phyloP scores from a whole-genome alignment of 495 filamentous ascomycete species.

The Trichoderma asperelloides region DNA sequence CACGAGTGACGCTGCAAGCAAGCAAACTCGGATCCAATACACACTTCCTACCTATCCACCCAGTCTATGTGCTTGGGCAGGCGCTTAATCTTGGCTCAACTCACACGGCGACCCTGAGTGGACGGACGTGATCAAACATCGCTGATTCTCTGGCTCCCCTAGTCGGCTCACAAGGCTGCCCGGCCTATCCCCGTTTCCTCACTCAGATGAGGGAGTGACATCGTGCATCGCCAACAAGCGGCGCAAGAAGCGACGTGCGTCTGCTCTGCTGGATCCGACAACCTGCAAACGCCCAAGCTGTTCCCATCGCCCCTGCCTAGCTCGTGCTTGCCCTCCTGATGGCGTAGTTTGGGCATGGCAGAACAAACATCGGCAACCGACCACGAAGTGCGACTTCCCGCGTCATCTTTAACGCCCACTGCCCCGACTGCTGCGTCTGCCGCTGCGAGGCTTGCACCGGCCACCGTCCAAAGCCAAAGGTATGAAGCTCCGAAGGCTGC shows the following conservation, averaged over 20 bases:
- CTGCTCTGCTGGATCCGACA: background rate
- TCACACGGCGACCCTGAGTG: background rate
- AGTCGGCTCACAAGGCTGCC: background rate
- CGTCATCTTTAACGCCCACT: slow-evolving; percentile 20
- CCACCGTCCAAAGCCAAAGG: slow-evolving; percentile 10
- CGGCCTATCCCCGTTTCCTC: background rate
- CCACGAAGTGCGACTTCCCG: slow-evolving; percentile 36
- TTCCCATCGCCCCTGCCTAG: background rate
- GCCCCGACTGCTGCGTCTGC: slow-evolving; percentile 16
- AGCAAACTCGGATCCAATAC: too few relatives aligned
- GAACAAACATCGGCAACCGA: slow-evolving; percentile 48
- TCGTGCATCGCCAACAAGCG: slow-evolving; percentile 2
- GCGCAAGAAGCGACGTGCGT: background rate
- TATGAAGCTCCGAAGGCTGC: slow-evolving; percentile 11
- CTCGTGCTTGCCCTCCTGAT: slow-evolving; percentile 19
- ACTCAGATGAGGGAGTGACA: background rate
- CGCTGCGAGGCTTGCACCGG: slow-evolving; percentile 10
- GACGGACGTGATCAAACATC: background rate
- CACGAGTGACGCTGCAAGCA: too few relatives aligned
- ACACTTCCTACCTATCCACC: too few relatives aligned
- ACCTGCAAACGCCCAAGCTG: background rate
- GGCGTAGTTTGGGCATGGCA: slow-evolving; percentile 48
- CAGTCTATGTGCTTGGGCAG: too few relatives aligned
- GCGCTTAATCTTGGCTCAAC: too few relatives aligned
- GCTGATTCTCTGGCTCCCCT: background rate